These are phyloP conservation scores for Botrytis squamosa DNA, from an alignment of 2,329 filamentous ascomycete species.

Conservation along the genomic window DNA sequence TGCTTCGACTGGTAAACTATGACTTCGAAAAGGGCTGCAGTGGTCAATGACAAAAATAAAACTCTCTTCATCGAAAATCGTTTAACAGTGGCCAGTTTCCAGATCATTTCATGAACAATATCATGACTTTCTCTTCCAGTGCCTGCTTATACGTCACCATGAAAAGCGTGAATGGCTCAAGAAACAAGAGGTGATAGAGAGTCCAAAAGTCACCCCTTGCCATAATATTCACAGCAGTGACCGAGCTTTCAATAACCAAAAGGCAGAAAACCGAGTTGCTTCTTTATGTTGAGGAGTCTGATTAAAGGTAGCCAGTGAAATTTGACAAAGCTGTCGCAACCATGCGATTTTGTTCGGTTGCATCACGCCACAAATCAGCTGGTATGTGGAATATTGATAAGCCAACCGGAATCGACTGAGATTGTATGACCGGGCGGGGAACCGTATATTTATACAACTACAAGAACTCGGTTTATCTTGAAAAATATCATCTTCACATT, in stretches of 20 bases:
- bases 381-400: constrained; percentile 1
- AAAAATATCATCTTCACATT: neutral
- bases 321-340: neutral
- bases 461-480: no score
- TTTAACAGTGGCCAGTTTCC: neutral
- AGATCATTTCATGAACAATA: neutral
- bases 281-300: neutral
- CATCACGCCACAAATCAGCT: constrained; percentile 20
- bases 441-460: neutral
- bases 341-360: neutral
- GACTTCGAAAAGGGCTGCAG: no score
- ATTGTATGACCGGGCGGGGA: constrained; percentile 6
- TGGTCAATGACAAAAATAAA: no score
- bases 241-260: neutral
- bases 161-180: no score
- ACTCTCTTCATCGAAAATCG: neutral
- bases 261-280: no score
- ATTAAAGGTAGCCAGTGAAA: neutral
- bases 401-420: neutral
- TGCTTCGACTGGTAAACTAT: no score
- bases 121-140: neutral
- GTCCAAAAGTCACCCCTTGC: neutral
- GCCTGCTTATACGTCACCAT: neutral
- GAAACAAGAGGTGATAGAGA: neutral
- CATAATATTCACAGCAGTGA: neutral